These are phyloP conservation scores for Triangularia setosa DNA, from an alignment of 2,329 filamentous ascomycete genomes.

Conservation along the genomic window DNA sequence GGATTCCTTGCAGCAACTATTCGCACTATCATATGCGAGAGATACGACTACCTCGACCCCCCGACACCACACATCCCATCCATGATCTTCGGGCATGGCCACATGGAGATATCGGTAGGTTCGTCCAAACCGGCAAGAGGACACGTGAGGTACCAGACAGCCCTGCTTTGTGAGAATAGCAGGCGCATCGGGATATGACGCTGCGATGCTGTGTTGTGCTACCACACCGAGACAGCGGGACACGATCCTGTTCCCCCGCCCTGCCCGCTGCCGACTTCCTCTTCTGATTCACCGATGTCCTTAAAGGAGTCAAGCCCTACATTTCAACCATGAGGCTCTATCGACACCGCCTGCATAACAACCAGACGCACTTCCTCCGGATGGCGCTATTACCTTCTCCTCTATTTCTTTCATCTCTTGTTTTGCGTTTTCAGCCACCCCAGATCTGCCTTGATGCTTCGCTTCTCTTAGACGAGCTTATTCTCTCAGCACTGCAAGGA, in stretches of 20 bases:
- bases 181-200: not conserved
- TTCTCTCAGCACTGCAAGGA: conserved; percentile 6
- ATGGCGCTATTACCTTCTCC: not conserved
- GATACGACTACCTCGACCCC: not conserved
- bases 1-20: not conserved
- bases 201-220: not conserved
- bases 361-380: not conserved
- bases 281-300: conserved; percentile 8
- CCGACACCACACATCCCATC: not conserved
- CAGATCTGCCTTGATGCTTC: conserved; percentile 1
- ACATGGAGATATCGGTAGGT: not conserved
- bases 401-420: not conserved
- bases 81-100: not conserved
- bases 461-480: conserved; percentile 1
- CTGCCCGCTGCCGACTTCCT: not conserved
- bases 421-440: not conserved
- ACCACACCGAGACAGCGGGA: conserved; percentile 7
- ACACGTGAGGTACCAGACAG: not conserved
- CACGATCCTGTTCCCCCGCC: conserved; percentile 1
- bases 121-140: not conserved
- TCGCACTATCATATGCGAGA: not conserved
- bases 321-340: not conserved
- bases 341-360: not conserved
- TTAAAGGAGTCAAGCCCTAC: not conserved
- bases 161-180: not conserved